phyloP scores from a whole-genome alignment of 805 yeast species.

The Candida easanensis region DNA sequence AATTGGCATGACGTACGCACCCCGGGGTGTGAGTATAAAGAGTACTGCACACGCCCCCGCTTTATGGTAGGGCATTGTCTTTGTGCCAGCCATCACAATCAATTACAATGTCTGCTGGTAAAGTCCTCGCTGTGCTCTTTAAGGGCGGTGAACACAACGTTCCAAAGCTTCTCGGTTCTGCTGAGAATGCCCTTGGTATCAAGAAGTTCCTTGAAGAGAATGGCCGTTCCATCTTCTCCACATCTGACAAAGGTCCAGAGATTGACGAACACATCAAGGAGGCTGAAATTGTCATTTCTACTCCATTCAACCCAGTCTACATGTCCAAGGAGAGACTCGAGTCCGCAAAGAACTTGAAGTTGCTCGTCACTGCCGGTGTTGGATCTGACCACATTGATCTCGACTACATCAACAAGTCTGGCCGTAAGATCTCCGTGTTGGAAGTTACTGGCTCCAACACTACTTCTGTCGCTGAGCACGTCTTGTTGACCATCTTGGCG shows the following conservation, averaged over 20 bases:
- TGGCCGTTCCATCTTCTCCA: slow-evolving; percentile 66
- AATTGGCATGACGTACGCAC: no score
- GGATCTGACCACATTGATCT: slow-evolving; percentile 82
- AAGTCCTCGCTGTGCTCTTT: slow-evolving; percentile 30
- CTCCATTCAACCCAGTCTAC: slow-evolving; percentile 84
- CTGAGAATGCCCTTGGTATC: slow-evolving; percentile 75
- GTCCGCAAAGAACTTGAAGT: slow-evolving; percentile 67
- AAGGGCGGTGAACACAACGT: slow-evolving; percentile 31
- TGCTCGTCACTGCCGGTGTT: slow-evolving; percentile 77
- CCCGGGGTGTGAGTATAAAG: background rate
- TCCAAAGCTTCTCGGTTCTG: slow-evolving; percentile 59
- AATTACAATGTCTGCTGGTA: slow-evolving; percentile 13
- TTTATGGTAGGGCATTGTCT: no score
- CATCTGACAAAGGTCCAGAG: slow-evolving; percentile 64
- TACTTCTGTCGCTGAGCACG: slow-evolving; percentile 79
- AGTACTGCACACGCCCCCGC: background rate
- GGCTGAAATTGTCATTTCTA: slow-evolving; percentile 75
- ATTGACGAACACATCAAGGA: slow-evolving; percentile 66
- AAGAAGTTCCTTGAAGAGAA: slow-evolving; percentile 57
- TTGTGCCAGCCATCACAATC: background rate
- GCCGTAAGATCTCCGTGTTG: slow-evolving; percentile 59
- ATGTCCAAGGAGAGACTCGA: slow-evolving; percentile 63
- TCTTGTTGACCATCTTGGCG: slow-evolving; percentile 65
- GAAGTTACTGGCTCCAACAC: slow-evolving; percentile 86
- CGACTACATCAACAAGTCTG: slow-evolving; percentile 57